Conservation (phyloP, 2,329 filamentous ascomycete species). For the Nannizziopsis arthrosporioides region DNA sequence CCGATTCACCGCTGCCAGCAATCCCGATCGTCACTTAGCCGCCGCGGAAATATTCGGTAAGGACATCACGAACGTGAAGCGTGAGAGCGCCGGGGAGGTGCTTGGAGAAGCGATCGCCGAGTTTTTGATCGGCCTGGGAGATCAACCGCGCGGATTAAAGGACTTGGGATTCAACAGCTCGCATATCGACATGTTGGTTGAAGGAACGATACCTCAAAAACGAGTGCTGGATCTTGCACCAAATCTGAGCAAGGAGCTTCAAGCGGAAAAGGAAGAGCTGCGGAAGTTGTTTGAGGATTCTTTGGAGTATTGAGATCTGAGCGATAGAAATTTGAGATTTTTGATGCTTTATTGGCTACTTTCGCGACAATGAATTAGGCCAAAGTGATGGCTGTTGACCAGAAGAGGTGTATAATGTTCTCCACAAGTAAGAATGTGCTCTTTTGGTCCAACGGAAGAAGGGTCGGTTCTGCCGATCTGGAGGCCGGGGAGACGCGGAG, state of each 20-base stretch:
- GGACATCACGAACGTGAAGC: constrained; percentile 76
- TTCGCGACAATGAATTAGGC: too few relatives aligned
- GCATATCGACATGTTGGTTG: constrained; percentile 73
- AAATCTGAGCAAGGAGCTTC: constrained; percentile 57
- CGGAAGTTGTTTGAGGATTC: constrained; percentile 55
- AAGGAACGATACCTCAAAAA: constrained; percentile 86
- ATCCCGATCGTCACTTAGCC: constrained; percentile 79
- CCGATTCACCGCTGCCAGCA: constrained; percentile 79
- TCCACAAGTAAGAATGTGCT: too few relatives aligned
- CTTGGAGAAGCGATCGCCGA: constrained; percentile 68
- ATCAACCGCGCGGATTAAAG: constrained; percentile 79
- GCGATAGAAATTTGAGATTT: too few relatives aligned
- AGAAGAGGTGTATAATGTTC: too few relatives aligned
- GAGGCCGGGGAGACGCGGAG: too few relatives aligned
- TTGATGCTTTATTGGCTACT: too few relatives aligned
- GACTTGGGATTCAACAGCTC: constrained; percentile 64
- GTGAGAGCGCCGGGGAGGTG: constrained; percentile 79
- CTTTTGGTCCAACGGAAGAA: too few relatives aligned
- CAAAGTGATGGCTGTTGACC: too few relatives aligned
- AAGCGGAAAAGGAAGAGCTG: constrained; percentile 61
- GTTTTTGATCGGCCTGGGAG: constrained; percentile 73
- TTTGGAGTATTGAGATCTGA: constrained; percentile 38
- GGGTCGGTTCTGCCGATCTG: too few relatives aligned
- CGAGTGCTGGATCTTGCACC: constrained; percentile 87
- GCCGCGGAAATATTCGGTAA: constrained; percentile 87